phyloP scores from a whole-genome alignment of 2,329 filamentous ascomycete genomes.

The Penicillium sclerotiorum region DNA sequence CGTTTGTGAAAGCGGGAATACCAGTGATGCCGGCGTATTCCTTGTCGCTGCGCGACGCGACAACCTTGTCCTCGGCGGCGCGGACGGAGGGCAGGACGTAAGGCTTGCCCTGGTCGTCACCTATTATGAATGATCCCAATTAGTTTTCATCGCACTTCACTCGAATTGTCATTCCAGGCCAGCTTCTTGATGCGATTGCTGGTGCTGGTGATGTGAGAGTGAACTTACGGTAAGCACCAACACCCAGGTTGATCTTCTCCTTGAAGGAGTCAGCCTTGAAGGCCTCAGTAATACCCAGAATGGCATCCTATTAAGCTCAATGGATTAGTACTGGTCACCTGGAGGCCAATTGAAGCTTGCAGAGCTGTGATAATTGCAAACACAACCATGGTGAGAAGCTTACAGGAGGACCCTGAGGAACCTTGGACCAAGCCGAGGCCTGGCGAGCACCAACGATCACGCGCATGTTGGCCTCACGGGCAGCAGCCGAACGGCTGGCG shows the following conservation, averaged over 20 bases:
- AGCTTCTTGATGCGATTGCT: not conserved
- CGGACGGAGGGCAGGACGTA: constrained; percentile 95
- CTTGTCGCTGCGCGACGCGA: constrained; percentile 81
- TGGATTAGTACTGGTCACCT: constrained; percentile 28
- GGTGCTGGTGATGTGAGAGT: not conserved
- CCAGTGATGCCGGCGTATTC: constrained; percentile 98
- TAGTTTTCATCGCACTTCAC: not conserved
- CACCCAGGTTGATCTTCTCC: constrained; percentile 98
- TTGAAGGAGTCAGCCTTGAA: constrained; percentile 95
- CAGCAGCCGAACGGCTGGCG: constrained; percentile 44
- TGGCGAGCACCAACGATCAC: constrained; percentile 55
- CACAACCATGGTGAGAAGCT: constrained; percentile 42
- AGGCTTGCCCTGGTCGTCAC: constrained; percentile 93
- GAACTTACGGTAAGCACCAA: constrained; percentile 83
- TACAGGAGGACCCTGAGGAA: constrained; percentile 93
- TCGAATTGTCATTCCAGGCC: not conserved
- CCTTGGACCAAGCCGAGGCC: constrained; percentile 85
- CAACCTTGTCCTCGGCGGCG: constrained; percentile 82
- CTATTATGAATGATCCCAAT: constrained; percentile 25
- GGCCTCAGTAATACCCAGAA: constrained; percentile 78
- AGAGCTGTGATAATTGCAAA: not conserved
- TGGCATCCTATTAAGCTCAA: constrained; percentile 42
- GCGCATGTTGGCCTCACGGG: constrained; percentile 43
- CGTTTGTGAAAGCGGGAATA: constrained; percentile 89
- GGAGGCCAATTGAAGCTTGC: not conserved